Evolutionary conservation across 1,139 yeast species (phyloP).

Genomic region (Saccharomyces hybrid): DNA sequence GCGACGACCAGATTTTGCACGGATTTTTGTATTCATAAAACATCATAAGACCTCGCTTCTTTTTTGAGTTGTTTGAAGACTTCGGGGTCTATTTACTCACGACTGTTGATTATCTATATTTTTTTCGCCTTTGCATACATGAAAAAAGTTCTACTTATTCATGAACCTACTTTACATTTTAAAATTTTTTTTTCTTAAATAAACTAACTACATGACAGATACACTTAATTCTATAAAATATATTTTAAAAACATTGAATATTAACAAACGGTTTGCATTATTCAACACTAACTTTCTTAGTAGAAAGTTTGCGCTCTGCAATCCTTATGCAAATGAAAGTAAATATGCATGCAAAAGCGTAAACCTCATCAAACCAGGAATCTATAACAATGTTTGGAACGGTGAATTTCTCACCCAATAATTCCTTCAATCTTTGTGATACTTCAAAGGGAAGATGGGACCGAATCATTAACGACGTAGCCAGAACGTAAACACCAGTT

Average conservation of each 20-base stretch:
- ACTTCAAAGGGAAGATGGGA: conserved; percentile 60
- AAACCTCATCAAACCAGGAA: conserved; percentile 72
- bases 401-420: conserved; percentile 28
- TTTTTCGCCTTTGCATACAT: background rate
- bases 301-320: conserved; percentile 19
- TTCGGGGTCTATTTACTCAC: background rate
- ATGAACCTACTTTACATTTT: background rate
- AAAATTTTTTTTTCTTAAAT: background rate
- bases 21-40: conserved; percentile 37
- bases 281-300: background rate
- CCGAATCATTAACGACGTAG: conserved; percentile 71
- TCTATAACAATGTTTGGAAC: conserved; percentile 54
- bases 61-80: background rate
- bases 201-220: background rate
- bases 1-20: conserved; percentile 52
- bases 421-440: conserved; percentile 34
- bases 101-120: background rate
- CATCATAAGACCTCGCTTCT: background rate
- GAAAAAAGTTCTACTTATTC: background rate
- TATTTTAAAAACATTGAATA: background rate
- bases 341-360: conserved; percentile 47
- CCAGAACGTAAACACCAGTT: conserved; percentile 68
- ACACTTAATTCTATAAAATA: background rate
- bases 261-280: background rate
- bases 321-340: conserved; percentile 42